Evolutionary conservation across 225 moss, liverwort and hornwort species (phyloP), one percentile per base, ranked within the genome.

Genomic region (Sphagnum tenellum): DNA sequence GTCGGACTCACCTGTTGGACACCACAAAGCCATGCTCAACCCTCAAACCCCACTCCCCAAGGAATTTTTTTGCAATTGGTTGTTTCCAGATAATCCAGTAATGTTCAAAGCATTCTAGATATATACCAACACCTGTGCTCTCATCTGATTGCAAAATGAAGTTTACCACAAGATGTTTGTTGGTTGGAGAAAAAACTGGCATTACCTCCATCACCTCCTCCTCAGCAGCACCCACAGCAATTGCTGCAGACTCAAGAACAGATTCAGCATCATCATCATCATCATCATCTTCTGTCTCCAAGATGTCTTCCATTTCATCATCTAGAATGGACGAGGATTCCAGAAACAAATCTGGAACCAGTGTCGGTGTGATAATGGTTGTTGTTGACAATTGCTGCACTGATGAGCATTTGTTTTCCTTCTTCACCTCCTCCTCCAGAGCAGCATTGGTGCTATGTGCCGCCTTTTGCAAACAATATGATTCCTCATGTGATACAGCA

Each of bases 1-100:
- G 78, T 64, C 47, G 73, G 64, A 62, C 66, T 71, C 63, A 64
- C 49, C 50, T 73, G 69, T 81, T 85, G 76, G 2, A 46, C 46
- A 57, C 46, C 48, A 50, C n/a, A 12, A 54, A 54, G 11, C 44
- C 61, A 45, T 4, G 47, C 9, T 3, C 9, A 44, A 65, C 5
- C 3, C 65, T 65, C 45, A 65, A 29, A 29, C 29, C 29, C 29
- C 29, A 29, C 29, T 29, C 29, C 29, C 29, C 29, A 29, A 29
- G 29, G 29, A 29, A 29, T 29, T 29, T 29, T 29, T 29, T 29
- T 29, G 29, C 29, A 29, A 48, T 47, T 8, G 3, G 3, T 45
- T 61, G 47, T 44, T 10, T 3, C 46, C 44, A 45, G 5, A 46
- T 3, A 45, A 61, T 4, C 44, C 52, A 63, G 3, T 10, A 63